phyloP scores from a whole-genome alignment of 352 stramenopile species.

The Poterioochromonas sp. region DNA sequence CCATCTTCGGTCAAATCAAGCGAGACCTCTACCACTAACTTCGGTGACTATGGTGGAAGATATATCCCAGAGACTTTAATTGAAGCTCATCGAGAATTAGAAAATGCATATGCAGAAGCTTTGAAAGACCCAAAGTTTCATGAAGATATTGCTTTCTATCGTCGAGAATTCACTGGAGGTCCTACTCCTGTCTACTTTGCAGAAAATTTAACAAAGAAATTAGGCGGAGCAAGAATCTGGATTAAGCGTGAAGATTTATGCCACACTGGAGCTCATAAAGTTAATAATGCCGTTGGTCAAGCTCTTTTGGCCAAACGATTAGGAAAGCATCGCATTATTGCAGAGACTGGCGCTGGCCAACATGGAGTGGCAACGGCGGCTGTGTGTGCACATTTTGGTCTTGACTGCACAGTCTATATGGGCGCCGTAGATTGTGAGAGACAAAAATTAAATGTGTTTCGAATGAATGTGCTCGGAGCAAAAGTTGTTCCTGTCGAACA shows the following conservation, averaged over 20 bases:
- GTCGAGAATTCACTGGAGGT: conserved; percentile 77
- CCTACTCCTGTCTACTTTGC: conserved; percentile 93
- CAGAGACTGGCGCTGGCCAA: conserved; percentile 93
- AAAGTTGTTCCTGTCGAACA: conserved; percentile 93
- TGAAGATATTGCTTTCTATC: conserved; percentile 75
- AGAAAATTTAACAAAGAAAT: conserved; percentile 82
- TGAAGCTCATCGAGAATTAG: conserved; percentile 88
- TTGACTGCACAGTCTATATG: conserved; percentile 98
- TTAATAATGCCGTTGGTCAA: conserved; percentile 97
- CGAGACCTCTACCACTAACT: conserved; percentile 52
- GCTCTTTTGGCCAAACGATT: conserved; percentile 75
- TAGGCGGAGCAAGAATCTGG: conserved; percentile 88
- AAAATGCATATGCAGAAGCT: conserved; percentile 79
- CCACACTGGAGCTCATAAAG: conserved; percentile 96
- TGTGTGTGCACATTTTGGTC: conserved; percentile 83
- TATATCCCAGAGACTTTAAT: conserved; percentile 96
- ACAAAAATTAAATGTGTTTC: conserved; percentile 95
- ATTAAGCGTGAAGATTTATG: conserved; percentile 95
- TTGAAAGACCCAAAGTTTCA: conserved; percentile 87
- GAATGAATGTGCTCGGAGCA: conserved; percentile 98
- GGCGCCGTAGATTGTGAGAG: conserved; percentile 92
- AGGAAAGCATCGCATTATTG: conserved; percentile 94
- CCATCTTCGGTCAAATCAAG: too few species aligned
- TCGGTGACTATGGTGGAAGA: conserved; percentile 86
- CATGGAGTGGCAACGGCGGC: conserved; percentile 95